Evolutionary conservation across 2,329 filamentous ascomycete genomes (phyloP), one percentile per base, ranked within the genome.

Genomic region (Fusarium sp.): DNA sequence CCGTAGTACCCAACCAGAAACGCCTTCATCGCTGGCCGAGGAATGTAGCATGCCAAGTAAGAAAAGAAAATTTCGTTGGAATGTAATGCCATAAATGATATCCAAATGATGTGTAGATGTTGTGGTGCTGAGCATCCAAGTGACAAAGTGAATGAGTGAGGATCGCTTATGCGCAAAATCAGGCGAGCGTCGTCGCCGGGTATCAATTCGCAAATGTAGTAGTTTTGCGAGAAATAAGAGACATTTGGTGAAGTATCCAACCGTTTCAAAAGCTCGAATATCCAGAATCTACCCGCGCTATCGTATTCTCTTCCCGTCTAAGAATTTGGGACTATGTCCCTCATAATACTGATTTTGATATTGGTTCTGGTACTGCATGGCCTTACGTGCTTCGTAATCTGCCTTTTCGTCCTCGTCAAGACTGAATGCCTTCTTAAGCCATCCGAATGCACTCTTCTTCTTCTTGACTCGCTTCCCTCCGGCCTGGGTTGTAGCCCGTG

Each of bases 371-470:
- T 80, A 78, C 20, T 85, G 81, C 73, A 84, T 83, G 11, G 83
- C 81, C 75, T 83, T 86, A 62, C 86, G 85, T 48, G 86, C 85
- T 76, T 91, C 88, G 69, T 89, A 91, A 13, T 85, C 85, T 12
- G 85, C 83, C 56, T 85, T 85, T 78, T 91, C 89, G 50, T 91
- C 88, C 26, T 91, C 89, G 66, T 90, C 89, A 30, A 91, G 80
- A 37, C 86, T 87, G 56, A 91, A 91, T 2, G 89, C 89, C 80
- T 91, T 91, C 79, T 91, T 91, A 60, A 91, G 78, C 89, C 89
- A 91, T 4, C 89, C 89, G 75, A 91, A 90, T 2, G 89, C 88
- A 73, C 89, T 91, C 69, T 88, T 86, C 83, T 91, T 91, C 82
- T 91, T 91, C 79, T 91, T 91, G 8, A 90, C 76, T 40, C 84